Percentiles rank a stretch among this genome's conserved stretches.
Conservation (phyloP, 192 early-diverging fungal genomes). For the Neocallimastix lanati region DNA sequence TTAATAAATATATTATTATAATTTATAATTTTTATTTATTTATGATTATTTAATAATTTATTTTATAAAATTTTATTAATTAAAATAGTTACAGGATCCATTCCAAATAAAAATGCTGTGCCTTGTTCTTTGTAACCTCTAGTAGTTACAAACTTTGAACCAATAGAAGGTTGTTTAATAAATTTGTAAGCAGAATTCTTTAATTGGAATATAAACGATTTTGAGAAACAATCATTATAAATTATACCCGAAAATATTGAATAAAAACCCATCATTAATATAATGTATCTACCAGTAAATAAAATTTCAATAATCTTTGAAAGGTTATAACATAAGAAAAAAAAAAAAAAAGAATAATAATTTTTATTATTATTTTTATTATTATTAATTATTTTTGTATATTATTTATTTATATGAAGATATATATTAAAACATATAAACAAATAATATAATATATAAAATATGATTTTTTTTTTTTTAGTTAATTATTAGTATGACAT, state of each 20-base stretch:
- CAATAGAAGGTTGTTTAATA: conserved; percentile 32
- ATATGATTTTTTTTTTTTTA: too few relatives aligned
- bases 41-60: too few relatives aligned
- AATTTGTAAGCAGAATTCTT: conserved; percentile 50
- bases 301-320: conserved; percentile 77
- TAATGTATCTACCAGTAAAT: conserved; percentile 91
- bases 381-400: too few relatives aligned
- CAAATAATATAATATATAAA: too few relatives aligned
- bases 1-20: too few relatives aligned
- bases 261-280: conserved; percentile 92
- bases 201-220: conserved; percentile 56
- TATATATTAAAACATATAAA: too few relatives aligned
- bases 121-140: conserved; percentile 12
- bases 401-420: not conserved
- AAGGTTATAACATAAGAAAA: too few relatives aligned
- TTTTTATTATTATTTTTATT: too few relatives aligned
- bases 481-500: not conserved
- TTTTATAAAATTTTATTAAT: too few relatives aligned
- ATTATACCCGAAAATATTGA: conserved; percentile 92
- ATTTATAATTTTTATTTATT: too few relatives aligned
- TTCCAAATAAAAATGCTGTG: conserved; percentile 56
- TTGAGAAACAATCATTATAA: conserved; percentile 97
- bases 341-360: too few relatives aligned
- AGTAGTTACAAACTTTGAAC: conserved; percentile 12
- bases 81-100: conserved; percentile 34